phyloP scores from a whole-genome alignment of 768 basidiomycete genomes.

The Amanita exitialis region DNA sequence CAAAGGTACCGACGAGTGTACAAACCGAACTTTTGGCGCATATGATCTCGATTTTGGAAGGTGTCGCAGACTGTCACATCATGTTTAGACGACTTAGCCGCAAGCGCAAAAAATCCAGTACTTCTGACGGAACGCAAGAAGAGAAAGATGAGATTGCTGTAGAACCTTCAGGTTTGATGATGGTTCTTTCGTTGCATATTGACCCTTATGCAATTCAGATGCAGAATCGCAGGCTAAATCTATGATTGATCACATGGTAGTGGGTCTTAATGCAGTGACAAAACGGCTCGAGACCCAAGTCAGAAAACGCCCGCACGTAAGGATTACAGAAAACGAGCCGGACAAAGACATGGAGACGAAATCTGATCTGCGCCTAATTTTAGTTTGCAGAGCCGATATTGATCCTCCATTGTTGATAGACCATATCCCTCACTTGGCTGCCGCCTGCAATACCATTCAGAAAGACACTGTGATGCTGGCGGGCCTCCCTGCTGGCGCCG shows the following conservation, averaged over 20 bases:
- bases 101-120: slow-evolving; percentile 27
- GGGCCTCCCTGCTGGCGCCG: slow-evolving; percentile 59
- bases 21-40: slow-evolving; percentile 52
- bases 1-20: slow-evolving; percentile 46
- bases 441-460: slow-evolving; percentile 55
- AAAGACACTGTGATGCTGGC: slow-evolving; percentile 40
- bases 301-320: slow-evolving; percentile 17
- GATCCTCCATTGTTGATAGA: slow-evolving; percentile 63
- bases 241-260: slow-evolving; percentile 36
- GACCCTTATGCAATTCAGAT: not conserved
- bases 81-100: slow-evolving; percentile 19
- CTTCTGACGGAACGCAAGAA: slow-evolving; percentile 11
- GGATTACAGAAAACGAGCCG: slow-evolving; percentile 14
- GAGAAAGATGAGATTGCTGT: slow-evolving; percentile 1
- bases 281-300: slow-evolving; percentile 57
- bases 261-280: slow-evolving; percentile 80
- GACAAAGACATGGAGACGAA: slow-evolving; percentile 7
- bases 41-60: slow-evolving; percentile 39
- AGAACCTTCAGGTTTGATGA: not conserved
- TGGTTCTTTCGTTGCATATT: not conserved
- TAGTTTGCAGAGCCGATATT: slow-evolving; percentile 69
- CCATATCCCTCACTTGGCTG: slow-evolving; percentile 71
- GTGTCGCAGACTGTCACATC: slow-evolving; percentile 34
- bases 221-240: slow-evolving; percentile 18
- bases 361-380: slow-evolving; percentile 31